Conservation (phyloP, 257 asterid species). For the Verbena officinalis region DNA sequence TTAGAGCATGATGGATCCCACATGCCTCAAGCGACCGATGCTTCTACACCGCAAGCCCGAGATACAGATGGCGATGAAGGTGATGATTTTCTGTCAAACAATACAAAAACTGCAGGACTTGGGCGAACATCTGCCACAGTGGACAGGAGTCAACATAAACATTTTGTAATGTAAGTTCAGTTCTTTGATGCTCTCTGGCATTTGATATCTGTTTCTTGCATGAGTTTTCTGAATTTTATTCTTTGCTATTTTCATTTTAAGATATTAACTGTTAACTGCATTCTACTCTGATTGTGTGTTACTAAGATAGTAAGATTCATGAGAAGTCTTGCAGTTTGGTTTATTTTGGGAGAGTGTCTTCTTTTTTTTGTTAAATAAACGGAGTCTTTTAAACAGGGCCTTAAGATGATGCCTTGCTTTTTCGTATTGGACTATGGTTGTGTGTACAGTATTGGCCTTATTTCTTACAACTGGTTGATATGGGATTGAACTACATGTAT, state of each 20-base stretch:
- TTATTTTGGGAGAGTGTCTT: conserved; percentile 1
- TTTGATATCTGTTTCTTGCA: conserved; percentile 16
- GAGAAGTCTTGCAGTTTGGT: conserved; percentile 8
- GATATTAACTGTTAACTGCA: neutral
- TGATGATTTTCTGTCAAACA: conserved; percentile 39
- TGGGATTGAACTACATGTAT: neutral
- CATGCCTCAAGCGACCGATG: conserved; percentile 36
- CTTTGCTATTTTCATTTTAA: neutral
- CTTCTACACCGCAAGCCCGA: conserved; percentile 37
- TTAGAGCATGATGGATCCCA: conserved; percentile 43
- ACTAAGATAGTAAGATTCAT: neutral
- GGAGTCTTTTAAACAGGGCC: conserved; percentile 10
- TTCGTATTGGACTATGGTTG: conserved; percentile 11
- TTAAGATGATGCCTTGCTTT: conserved; percentile 14
- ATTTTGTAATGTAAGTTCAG: conserved; percentile 76
- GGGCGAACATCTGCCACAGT: conserved; percentile 58
- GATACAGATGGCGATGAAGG: conserved; percentile 48
- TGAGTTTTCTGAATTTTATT: conserved; percentile 3
- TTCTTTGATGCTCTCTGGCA: conserved; percentile 18
- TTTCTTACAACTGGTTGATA: neutral
- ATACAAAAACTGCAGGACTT: conserved; percentile 59
- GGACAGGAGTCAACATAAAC: conserved; percentile 83
- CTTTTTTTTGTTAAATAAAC: conserved; percentile 6
- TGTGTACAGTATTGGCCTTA: neutral
- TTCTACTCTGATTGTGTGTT: conserved; percentile 4